A percentile compares a stretch with the other conserved stretches of the same genome.
Evolutionary conservation across 2,329 filamentous ascomycete species (phyloP).

Genomic region (Sporothrix inflata): DNA sequence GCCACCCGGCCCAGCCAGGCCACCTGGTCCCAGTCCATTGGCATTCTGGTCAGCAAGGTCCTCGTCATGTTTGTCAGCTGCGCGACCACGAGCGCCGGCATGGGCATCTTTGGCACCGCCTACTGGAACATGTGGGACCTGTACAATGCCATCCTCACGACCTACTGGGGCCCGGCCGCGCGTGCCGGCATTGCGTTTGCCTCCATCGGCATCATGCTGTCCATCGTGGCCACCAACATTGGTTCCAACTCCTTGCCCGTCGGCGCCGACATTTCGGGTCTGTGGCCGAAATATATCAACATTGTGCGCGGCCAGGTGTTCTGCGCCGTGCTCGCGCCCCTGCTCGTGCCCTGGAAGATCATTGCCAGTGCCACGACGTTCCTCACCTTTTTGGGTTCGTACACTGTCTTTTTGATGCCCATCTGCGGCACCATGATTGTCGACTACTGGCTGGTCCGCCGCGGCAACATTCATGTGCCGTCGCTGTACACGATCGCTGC

Average conservation of each 20-base stretch:
- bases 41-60: conserved; percentile 45
- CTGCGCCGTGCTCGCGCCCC: conserved; percentile 43
- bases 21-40: conserved; percentile 41
- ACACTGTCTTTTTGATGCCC: conserved; percentile 48
- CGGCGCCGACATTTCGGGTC: conserved; percentile 46
- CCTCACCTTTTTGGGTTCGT: conserved; percentile 48
- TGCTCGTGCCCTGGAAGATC: conserved; percentile 38
- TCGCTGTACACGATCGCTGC: neutral
- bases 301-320: conserved; percentile 49
- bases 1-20: conserved; percentile 36
- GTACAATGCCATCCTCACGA: conserved; percentile 45
- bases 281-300: conserved; percentile 48
- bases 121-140: conserved; percentile 53
- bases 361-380: conserved; percentile 43
- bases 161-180: conserved; percentile 44
- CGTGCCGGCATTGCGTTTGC: conserved; percentile 47
- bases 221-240: conserved; percentile 47
- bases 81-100: conserved; percentile 35
- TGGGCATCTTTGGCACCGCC: conserved; percentile 31
- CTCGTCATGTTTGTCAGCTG: conserved; percentile 48
- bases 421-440: conserved; percentile 37
- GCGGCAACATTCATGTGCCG: conserved; percentile 2
- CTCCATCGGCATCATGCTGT: conserved; percentile 37
- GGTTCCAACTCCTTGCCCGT: conserved; percentile 47
- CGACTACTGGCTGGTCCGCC: conserved; percentile 22